Base-by-base conservation (phyloP, 2,329 filamentous ascomycete species). In the Elsinoe ampelina region DNA sequence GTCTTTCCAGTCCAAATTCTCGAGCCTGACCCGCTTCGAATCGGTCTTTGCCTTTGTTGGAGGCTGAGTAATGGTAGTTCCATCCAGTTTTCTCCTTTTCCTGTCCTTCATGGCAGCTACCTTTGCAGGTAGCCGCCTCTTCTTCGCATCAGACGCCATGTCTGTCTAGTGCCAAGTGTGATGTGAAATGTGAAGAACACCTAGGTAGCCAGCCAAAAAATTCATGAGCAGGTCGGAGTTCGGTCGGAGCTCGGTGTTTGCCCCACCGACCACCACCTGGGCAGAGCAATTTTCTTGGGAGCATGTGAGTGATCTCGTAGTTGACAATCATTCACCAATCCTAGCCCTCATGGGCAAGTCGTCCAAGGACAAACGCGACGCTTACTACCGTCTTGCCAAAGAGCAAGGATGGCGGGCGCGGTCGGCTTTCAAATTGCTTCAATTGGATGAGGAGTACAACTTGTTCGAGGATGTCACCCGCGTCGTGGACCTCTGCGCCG, bases 371-470 rank as follows among this genome's bases (percentile, higher is more conserved):
- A 98, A 98, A 75, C 87, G 93, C 55, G 93, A 98, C 71, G 91
- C 91, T 45, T 98, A 98, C 74, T 98, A 98, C 68, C 83, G 93
- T 55, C 86, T 98, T 7, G 93, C 93, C 15, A 98, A 98, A 74
- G 93, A 98, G 72, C 93, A 98, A 77, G 95, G 95, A 62, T 98
- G 93, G 92, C 87, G 93, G 35, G 93, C 93, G 26, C 82, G 93
- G 58, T 95, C 90, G 63, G 93, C 93, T 7, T 98, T 96, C 77
- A 98, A 98, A 73, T 82, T 98, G 20, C 83, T 98, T 11, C 93
- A 98, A 72, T 83, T 98, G 20, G 91, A 98, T 70, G 90, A 81
- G 83, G 89, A 96, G 75, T 98, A 97, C 73, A 87, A 96, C 66
- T 81, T 98, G 10, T 96, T 98, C 71, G 81, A 87, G 63, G 83